Evolutionary conservation across 352 stramenopile genomes (phyloP).

Genomic region (Phytophthora aleatoria): DNA sequence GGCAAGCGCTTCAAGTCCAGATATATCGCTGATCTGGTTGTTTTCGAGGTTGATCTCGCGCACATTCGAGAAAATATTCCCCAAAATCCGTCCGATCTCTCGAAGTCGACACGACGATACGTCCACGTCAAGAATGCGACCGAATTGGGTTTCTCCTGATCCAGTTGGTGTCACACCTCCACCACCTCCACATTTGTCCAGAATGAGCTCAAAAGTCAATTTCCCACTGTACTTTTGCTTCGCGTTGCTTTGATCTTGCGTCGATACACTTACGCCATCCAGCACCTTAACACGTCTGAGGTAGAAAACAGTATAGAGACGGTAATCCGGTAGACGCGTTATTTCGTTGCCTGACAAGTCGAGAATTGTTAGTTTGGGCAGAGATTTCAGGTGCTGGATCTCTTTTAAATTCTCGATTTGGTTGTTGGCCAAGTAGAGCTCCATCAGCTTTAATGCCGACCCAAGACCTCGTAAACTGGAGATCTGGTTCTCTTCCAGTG

Average conservation of each 20-base stretch:
- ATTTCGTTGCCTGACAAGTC: constrained; percentile 87
- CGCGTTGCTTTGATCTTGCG: constrained; percentile 78
- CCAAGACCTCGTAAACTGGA: constrained; percentile 66
- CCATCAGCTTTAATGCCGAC: constrained; percentile 74
- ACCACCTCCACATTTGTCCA: constrained; percentile 69
- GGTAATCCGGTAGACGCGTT: constrained; percentile 63
- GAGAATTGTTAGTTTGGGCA: constrained; percentile 88
- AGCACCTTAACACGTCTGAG: constrained; percentile 84
- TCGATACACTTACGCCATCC: constrained; percentile 72
- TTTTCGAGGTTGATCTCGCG: constrained; percentile 83
- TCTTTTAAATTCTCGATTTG: constrained; percentile 80
- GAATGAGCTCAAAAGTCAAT: constrained; percentile 82
- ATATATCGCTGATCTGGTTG: constrained; percentile 84
- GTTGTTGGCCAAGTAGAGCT: constrained; percentile 90
- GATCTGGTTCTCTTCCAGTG: constrained; percentile 88
- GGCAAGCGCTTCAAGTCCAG: constrained; percentile 59
- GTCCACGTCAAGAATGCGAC: constrained; percentile 76
- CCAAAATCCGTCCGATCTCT: constrained; percentile 60
- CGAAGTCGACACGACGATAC: constrained; percentile 78
- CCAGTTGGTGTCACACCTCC: constrained; percentile 10
- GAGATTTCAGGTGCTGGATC: constrained; percentile 76
- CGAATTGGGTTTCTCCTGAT: constrained; percentile 37
- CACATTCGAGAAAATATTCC: constrained; percentile 67
- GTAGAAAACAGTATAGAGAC: constrained; percentile 83
- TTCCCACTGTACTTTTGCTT: constrained; percentile 91